Evolutionary conservation across 192 early-diverging fungal genomes (phyloP).

Genomic region (Dissophora ornata): DNA sequence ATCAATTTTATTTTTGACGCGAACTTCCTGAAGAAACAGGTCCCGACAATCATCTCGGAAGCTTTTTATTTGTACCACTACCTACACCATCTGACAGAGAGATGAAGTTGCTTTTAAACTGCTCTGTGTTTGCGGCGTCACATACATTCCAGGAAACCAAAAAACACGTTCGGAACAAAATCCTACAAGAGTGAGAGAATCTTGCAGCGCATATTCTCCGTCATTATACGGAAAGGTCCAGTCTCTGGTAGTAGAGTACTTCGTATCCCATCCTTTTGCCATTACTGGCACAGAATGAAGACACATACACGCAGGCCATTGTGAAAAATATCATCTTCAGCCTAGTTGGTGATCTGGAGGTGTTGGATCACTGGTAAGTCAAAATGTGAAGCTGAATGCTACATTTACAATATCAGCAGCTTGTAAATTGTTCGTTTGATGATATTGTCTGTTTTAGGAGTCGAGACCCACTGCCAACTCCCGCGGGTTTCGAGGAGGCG

Average conservation of each 20-base stretch:
- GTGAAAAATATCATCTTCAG: slow-evolving; percentile 6
- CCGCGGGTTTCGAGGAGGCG: slow-evolving; percentile 23
- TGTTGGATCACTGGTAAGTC: slow-evolving; percentile 23
- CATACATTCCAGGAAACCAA: background rate
- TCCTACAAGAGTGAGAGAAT: background rate
- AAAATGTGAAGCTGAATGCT: background rate
- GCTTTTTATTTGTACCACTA: background rate
- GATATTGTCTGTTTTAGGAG: slow-evolving; percentile 4
- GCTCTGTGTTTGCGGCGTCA: background rate
- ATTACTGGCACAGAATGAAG: slow-evolving; percentile 1
- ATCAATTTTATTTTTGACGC: background rate
- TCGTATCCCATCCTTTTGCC: background rate
- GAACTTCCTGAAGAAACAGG: background rate
- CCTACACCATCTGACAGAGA: background rate
- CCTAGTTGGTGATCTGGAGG: slow-evolving; percentile 5
- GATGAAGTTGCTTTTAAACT: background rate
- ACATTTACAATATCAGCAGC: background rate
- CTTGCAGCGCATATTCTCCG: background rate
- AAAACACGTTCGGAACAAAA: background rate
- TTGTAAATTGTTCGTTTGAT: background rate
- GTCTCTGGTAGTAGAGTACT: background rate
- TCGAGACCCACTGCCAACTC: slow-evolving; percentile 13
- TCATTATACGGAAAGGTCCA: background rate
- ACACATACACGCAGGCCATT: slow-evolving; percentile 7
- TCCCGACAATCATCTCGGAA: background rate